Conservation (phyloP, 805 yeast species). For the Candida jianshihensis region DNA sequence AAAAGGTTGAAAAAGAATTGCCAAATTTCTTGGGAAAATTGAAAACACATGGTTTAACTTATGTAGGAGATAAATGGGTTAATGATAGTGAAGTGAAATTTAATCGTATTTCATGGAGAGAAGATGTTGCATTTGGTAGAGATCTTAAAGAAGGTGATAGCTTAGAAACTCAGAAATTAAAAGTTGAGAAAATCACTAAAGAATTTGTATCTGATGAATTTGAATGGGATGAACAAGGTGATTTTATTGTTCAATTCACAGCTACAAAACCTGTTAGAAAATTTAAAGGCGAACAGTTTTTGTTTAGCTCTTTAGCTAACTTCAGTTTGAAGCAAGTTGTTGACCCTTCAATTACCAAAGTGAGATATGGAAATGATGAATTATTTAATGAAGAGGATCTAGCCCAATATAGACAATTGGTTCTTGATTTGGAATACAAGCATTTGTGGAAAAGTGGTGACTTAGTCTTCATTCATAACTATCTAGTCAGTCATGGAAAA, state of each 20-base stretch:
- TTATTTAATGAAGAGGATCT: slow-evolving; percentile 15
- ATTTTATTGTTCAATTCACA: slow-evolving; percentile 23
- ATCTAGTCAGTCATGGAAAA: slow-evolving; percentile 30
- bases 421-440: slow-evolving; percentile 18
- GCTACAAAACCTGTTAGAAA: slow-evolving; percentile 16
- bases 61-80: slow-evolving; percentile 24
- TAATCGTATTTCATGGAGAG: slow-evolving; percentile 22
- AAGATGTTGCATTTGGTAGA: slow-evolving; percentile 26
- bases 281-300: slow-evolving; percentile 10
- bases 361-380: slow-evolving; percentile 19
- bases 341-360: slow-evolving; percentile 5
- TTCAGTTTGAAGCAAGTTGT: slow-evolving; percentile 6
- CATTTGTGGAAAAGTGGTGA: slow-evolving; percentile 29
- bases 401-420: slow-evolving; percentile 14
- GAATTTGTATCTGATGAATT: slow-evolving; percentile 22
- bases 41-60: slow-evolving; percentile 20
- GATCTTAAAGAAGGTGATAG: slow-evolving; percentile 20
- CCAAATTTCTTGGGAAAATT: slow-evolving; percentile 21
- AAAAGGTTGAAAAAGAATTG: slow-evolving; percentile 9
- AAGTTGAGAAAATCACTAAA: slow-evolving; percentile 20
- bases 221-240: slow-evolving; percentile 22
- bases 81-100: slow-evolving; percentile 4
- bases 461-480: slow-evolving; percentile 27
- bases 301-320: slow-evolving; percentile 23
- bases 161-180: slow-evolving; percentile 18